Conservation (phyloP, 192 early-diverging fungal genomes). For the Gamsiella multidivaricata region DNA sequence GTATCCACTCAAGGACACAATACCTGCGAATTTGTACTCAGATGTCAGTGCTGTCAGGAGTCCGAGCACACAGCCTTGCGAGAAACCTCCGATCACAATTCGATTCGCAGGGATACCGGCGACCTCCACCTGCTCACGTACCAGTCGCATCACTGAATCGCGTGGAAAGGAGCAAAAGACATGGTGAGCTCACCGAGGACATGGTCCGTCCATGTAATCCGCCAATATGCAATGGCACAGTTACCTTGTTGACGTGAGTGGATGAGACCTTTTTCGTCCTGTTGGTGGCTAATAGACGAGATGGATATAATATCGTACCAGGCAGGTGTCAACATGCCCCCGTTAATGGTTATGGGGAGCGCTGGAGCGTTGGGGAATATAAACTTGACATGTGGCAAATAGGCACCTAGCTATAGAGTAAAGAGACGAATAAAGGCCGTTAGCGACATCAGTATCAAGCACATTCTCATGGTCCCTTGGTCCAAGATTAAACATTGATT, state of each 20-base stretch:
- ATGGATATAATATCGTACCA: conserved; percentile 88
- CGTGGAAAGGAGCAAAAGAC: conserved; percentile 62
- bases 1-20: conserved; percentile 78
- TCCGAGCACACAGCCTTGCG: conserved; percentile 87
- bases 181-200: too few relatives aligned
- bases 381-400: conserved; percentile 89
- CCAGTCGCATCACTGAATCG: conserved; percentile 44
- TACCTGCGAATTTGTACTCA: conserved; percentile 63
- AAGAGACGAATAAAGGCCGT: conserved; percentile 6
- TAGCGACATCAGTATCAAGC: not conserved
- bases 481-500: too few relatives aligned
- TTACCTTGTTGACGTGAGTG: conserved; percentile 38
- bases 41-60: conserved; percentile 78
- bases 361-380: conserved; percentile 87
- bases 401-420: conserved; percentile 64
- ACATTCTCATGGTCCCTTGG: too few relatives aligned
- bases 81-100: conserved; percentile 95
- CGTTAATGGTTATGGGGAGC: conserved; percentile 80
- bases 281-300: conserved; percentile 57
- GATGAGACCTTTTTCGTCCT: conserved; percentile 81
- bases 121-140: conserved; percentile 77
- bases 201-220: too few relatives aligned
- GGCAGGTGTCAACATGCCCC: conserved; percentile 84
- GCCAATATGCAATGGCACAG: not conserved
- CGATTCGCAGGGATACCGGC: conserved; percentile 79